Conservation (phyloP, 352 stramenopile genomes). For the Stramenopiles sp. region DNA sequence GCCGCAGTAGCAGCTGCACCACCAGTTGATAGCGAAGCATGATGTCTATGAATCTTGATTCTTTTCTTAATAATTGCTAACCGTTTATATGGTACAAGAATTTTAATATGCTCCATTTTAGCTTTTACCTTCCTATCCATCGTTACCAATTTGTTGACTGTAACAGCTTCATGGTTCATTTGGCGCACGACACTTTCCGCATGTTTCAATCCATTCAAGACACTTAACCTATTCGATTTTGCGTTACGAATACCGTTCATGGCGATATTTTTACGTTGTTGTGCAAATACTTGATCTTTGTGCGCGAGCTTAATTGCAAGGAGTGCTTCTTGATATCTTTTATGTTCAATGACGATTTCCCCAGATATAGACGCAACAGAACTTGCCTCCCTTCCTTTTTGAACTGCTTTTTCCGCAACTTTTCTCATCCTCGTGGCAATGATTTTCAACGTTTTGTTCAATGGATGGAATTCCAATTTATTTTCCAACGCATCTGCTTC, state of each 20-base stretch:
- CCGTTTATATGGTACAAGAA: neutral
- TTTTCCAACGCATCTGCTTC: neutral
- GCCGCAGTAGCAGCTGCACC: neutral
- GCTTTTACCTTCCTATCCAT: neutral
- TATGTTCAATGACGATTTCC: neutral
- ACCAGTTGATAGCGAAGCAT: neutral
- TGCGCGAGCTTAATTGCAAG: neutral
- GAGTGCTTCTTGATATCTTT: neutral
- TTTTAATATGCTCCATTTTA: neutral
- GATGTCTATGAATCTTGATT: neutral
- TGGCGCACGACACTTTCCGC: neutral
- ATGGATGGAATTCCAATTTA: neutral
- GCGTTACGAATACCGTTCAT: neutral
- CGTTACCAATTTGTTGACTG: neutral
- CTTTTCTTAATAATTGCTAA: neutral
- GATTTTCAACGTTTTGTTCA: neutral
- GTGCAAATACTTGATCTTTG: neutral
- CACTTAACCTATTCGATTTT: neutral
- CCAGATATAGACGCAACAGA: neutral
- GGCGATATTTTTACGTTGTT: neutral
- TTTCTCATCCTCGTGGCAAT: neutral
- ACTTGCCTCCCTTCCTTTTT: neutral
- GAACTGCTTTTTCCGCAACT: neutral
- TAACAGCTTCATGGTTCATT: neutral
- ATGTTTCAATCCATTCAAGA: neutral